Conservation (phyloP, 2,329 filamentous ascomycete species). For the Fusarium proliferatum region DNA sequence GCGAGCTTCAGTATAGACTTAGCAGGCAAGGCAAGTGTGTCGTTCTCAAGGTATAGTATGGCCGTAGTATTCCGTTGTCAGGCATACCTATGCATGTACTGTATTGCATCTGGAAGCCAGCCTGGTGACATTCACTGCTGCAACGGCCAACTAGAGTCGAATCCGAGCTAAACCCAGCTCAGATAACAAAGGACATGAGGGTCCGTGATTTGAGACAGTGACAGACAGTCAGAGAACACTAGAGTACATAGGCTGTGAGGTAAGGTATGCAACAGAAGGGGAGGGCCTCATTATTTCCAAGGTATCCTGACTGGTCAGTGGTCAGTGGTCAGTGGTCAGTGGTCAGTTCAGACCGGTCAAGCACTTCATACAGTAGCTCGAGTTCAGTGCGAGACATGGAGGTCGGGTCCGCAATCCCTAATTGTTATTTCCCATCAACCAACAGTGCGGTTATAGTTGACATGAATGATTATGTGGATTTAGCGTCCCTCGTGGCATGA, state of each 20-base stretch:
- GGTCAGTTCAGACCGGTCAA: conserved; percentile 22
- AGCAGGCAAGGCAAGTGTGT: not conserved
- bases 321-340: not conserved
- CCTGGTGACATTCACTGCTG: conserved; percentile 3
- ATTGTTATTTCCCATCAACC: not conserved
- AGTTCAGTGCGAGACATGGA: not conserved
- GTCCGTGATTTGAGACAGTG: conserved; percentile 19
- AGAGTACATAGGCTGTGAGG: not conserved
- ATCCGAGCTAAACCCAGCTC: not conserved
- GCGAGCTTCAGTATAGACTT: not conserved
- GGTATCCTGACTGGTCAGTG: conserved; percentile 1
- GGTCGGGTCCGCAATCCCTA: not conserved
- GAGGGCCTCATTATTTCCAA: conserved; percentile 21
- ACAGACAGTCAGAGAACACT: not conserved
- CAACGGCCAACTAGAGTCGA: not conserved
- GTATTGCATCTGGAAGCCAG: not conserved
- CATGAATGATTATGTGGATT: not conserved
- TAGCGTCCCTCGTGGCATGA: conserved; percentile 20
- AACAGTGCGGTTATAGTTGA: not conserved
- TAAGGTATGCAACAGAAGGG: conserved; percentile 5
- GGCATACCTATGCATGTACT: not conserved
- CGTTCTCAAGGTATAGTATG: not conserved
- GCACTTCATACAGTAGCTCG: not conserved
- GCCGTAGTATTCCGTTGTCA: not conserved
- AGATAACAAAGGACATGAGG: not conserved